These are phyloP conservation scores for Beauveria asiatica DNA, from an alignment of 2,329 filamentous ascomycete species.

Conservation along the genomic window DNA sequence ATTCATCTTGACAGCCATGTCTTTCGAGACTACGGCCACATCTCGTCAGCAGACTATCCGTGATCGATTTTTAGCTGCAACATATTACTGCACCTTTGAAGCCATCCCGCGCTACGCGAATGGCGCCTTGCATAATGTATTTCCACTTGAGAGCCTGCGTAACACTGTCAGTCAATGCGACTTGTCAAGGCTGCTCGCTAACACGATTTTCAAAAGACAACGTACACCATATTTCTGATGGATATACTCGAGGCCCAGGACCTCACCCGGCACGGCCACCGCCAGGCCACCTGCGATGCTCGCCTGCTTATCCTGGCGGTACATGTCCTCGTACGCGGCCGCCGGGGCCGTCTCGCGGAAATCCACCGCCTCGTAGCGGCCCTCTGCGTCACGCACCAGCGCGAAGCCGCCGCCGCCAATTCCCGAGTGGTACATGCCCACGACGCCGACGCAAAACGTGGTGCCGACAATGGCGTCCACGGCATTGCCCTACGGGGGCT, in stretches of 20 bases:
- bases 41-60: too few relatives aligned
- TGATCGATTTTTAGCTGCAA: not conserved
- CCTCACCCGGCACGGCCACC: slow-evolving; percentile 62
- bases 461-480: slow-evolving; percentile 69
- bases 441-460: slow-evolving; percentile 65
- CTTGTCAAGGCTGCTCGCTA: too few relatives aligned
- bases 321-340: slow-evolving; percentile 80
- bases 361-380: slow-evolving; percentile 79
- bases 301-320: slow-evolving; percentile 55
- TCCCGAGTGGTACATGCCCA: slow-evolving; percentile 71
- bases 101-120: slow-evolving; percentile 63
- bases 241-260: slow-evolving; percentile 71
- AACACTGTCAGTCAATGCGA: not conserved
- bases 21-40: slow-evolving; percentile 50
- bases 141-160: slow-evolving; percentile 55
- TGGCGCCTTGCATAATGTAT: slow-evolving; percentile 63
- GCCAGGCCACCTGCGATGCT: slow-evolving; percentile 68
- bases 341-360: slow-evolving; percentile 84
- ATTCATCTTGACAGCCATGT: slow-evolving; percentile 67
- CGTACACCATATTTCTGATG: slow-evolving; percentile 61
- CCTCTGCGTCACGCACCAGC: slow-evolving; percentile 63
- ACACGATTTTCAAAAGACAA: not conserved
- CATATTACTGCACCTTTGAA: slow-evolving; percentile 41
- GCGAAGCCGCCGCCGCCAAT: slow-evolving; percentile 90
- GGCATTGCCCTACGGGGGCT: slow-evolving; percentile 52